phyloP scores from a whole-genome alignment of 2,329 filamentous ascomycete genomes.

The Chrysosporium queenslandicum region DNA sequence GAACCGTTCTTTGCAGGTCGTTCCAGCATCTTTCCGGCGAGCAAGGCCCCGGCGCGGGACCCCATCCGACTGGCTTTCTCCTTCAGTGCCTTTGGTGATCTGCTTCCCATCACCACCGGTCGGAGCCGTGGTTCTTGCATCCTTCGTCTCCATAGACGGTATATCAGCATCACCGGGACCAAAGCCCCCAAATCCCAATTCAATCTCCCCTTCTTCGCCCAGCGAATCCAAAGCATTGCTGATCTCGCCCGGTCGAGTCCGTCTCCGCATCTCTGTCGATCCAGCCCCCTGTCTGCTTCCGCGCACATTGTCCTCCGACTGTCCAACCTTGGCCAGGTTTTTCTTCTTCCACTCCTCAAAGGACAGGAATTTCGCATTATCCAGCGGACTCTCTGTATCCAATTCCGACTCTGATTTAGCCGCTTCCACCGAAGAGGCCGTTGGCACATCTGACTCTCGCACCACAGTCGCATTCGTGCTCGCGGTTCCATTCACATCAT shows the following conservation, averaged over 20 bases:
- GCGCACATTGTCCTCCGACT: constrained; percentile 59
- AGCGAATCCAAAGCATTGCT: constrained; percentile 65
- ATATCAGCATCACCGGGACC: constrained; percentile 36
- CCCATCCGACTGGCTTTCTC: constrained; percentile 14
- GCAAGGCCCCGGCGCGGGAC: constrained; percentile 40
- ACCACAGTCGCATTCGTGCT: constrained; percentile 6
- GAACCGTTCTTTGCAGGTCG: constrained; percentile 94
- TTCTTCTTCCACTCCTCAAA: constrained; percentile 98
- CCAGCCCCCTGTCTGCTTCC: constrained; percentile 42
- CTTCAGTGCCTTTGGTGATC: constrained; percentile 12
- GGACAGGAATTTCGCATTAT: constrained; percentile 78
- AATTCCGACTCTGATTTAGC: constrained; percentile 31
- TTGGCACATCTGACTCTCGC: neutral
- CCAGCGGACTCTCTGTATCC: constrained; percentile 56
- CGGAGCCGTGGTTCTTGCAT: constrained; percentile 19
- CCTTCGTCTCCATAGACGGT: constrained; percentile 21
- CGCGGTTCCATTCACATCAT: neutral
- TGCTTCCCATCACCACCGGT: constrained; percentile 27
- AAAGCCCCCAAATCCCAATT: constrained; percentile 59
- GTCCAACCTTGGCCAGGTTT: constrained; percentile 76
- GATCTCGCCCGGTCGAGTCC: constrained; percentile 42
- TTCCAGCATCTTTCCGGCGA: constrained; percentile 85
- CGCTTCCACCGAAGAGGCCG: neutral
- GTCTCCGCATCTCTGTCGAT: constrained; percentile 41
- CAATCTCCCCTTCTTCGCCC: constrained; percentile 82